phyloP scores from a whole-genome alignment of 1,284 basidiomycete species.

The Schizophyllum amplum region DNA sequence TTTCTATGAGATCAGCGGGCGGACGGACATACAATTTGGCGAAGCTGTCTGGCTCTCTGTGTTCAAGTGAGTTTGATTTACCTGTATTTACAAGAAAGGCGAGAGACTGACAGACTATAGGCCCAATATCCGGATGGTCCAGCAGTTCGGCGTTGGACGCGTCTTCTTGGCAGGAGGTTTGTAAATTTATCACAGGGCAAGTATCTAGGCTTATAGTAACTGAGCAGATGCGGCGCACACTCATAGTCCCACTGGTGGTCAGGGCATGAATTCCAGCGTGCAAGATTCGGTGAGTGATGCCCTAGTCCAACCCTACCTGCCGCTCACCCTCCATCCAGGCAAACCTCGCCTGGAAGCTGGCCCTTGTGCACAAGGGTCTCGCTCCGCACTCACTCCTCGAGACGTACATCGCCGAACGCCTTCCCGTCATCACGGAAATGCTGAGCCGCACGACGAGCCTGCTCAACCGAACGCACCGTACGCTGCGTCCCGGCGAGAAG shows the following conservation, averaged over 20 bases:
- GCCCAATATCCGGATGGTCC: conserved; percentile 5
- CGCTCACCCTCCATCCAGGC: neutral
- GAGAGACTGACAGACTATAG: conserved; percentile 21
- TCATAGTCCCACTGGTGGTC: conserved; percentile 9
- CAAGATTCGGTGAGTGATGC: conserved; percentile 25
- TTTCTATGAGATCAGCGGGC: conserved; percentile 23
- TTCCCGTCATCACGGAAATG: conserved; percentile 9
- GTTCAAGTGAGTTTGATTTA: conserved; percentile 20
- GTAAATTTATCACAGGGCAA: neutral
- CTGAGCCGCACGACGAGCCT: too few species aligned
- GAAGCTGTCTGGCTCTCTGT: conserved; percentile 24
- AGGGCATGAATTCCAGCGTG: conserved; percentile 15
- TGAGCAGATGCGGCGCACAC: conserved; percentile 8
- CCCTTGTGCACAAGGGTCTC: conserved; percentile 2
- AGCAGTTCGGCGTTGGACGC: conserved; percentile 12
- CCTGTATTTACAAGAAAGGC: conserved; percentile 11
- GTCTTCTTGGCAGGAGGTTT: conserved; percentile 16
- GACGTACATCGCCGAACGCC: conserved; percentile 6
- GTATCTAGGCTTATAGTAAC: neutral
- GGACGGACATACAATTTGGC: conserved; percentile 25
- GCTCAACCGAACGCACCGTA: too few species aligned
- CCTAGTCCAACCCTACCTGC: neutral
- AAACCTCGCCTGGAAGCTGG: conserved; percentile 10
- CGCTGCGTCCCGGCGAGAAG: conserved; percentile 13
- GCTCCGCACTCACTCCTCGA: conserved; percentile 2